A percentile compares a stretch with the other conserved stretches of the same genome.
phyloP scores from a whole-genome alignment of 78 protist genomes.

The Emiliania huxleyi region DNA sequence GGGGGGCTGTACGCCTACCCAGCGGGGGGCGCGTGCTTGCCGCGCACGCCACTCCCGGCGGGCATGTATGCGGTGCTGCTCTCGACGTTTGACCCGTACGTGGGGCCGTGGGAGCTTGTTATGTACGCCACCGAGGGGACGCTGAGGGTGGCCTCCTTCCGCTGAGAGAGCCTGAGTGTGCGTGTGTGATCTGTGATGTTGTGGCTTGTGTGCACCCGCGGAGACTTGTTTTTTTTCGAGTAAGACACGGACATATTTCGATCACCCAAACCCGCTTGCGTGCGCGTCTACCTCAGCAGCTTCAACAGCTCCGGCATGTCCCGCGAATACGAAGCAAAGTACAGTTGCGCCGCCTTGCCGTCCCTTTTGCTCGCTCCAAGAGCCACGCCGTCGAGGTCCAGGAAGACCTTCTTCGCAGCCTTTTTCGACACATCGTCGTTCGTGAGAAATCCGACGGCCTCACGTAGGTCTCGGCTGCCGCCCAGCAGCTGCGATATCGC shows the following conservation, averaged over 20 bases:
- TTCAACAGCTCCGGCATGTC: not conserved
- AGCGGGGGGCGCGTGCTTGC: not conserved
- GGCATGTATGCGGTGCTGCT: not conserved
- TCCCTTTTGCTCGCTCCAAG: not conserved
- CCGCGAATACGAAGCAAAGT: not conserved
- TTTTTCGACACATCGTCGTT: not conserved
- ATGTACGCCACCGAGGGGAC: not conserved
- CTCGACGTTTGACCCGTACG: not conserved
- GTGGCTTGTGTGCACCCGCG: too few species aligned
- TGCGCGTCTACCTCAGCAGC: too few species aligned
- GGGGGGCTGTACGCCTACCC: not conserved
- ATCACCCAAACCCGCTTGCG: too few species aligned
- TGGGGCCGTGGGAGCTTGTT: not conserved
- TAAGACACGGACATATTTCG: too few species aligned
- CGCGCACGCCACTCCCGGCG: not conserved
- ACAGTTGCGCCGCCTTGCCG: not conserved
- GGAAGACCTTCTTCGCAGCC: not conserved
- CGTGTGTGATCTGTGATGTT: too few species aligned
- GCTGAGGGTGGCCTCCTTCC: not conserved
- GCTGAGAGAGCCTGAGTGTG: too few species aligned
- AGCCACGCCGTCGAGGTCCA: not conserved
- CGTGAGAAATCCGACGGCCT: not conserved
- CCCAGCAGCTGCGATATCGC: not conserved
- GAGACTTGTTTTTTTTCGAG: too few species aligned
- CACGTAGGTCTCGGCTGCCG: not conserved